A percentile compares a stretch with the other conserved stretches of the same genome.
These are phyloP conservation scores for Peronospora destructor DNA, from an alignment of 352 stramenopile species.

Conservation along the genomic window DNA sequence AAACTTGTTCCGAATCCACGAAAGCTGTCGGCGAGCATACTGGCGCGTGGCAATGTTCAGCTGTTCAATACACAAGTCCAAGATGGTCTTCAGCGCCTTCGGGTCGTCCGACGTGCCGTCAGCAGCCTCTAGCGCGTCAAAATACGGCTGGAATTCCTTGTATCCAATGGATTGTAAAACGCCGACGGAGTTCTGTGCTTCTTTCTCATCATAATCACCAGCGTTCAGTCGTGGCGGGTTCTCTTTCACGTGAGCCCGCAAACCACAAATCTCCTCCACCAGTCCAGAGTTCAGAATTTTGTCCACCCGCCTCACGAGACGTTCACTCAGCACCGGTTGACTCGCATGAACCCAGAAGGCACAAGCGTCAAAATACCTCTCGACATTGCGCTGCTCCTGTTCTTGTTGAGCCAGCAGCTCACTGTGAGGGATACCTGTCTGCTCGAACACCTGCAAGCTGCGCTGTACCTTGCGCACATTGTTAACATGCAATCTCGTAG, in stretches of 20 bases:
- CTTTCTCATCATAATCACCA: constrained; percentile 16
- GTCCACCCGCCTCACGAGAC: constrained; percentile 64
- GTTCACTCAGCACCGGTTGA: constrained; percentile 51
- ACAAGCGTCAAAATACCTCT: constrained; percentile 73
- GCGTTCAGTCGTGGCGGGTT: constrained; percentile 35
- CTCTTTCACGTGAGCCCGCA: constrained; percentile 43
- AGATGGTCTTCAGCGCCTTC: constrained; percentile 32
- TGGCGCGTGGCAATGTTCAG: constrained; percentile 77
- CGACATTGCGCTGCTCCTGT: constrained; percentile 31
- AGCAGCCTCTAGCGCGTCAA: constrained; percentile 46
- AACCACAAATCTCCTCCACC: constrained; percentile 62
- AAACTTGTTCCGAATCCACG: constrained; percentile 86
- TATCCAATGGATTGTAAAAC: constrained; percentile 87
- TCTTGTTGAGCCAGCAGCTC: constrained; percentile 57
- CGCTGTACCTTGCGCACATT: constrained; percentile 84
- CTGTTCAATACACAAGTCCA: constrained; percentile 63
- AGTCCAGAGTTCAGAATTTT: constrained; percentile 77
- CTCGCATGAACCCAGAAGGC: constrained; percentile 82
- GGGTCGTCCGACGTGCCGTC: constrained; percentile 13
- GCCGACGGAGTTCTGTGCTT: constrained; percentile 48
- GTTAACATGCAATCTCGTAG: constrained; percentile 71
- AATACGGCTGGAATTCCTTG: constrained; percentile 87
- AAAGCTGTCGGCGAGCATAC: constrained; percentile 81
- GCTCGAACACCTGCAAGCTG: constrained; percentile 78
- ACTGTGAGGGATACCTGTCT: constrained; percentile 73